Conservation (phyloP, 2,329 filamentous ascomycete genomes). For the Cladosporium austrohemisphaericum region DNA sequence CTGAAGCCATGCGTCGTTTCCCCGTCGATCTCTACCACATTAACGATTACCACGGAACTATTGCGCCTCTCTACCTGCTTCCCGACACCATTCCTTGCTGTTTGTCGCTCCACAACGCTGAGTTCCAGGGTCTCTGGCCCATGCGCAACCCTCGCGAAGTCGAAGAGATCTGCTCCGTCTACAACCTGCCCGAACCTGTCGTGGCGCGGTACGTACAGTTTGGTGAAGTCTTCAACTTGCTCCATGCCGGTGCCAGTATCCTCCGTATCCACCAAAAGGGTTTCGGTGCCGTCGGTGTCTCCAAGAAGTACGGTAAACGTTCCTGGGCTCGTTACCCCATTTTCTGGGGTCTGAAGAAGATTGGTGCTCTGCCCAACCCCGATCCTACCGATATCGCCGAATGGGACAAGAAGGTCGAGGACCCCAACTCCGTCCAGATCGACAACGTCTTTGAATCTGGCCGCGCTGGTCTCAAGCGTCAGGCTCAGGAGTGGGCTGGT, state of each 20-base stretch:
- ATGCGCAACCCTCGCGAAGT: slow-evolving; percentile 60
- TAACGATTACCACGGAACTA: slow-evolving; percentile 62
- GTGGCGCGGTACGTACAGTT: slow-evolving; percentile 63
- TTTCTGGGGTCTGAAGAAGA: slow-evolving; percentile 63
- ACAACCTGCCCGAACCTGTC: slow-evolving; percentile 56
- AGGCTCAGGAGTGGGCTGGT: slow-evolving; percentile 66
- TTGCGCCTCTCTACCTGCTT: slow-evolving; percentile 62
- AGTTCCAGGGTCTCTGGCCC: slow-evolving; percentile 67
- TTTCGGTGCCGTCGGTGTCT: slow-evolving; percentile 65
- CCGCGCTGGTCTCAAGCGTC: slow-evolving; percentile 52
- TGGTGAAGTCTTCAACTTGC: slow-evolving; percentile 65
- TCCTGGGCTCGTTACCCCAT: slow-evolving; percentile 65
- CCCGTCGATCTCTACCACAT: slow-evolving; percentile 63
- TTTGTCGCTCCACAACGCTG: slow-evolving; percentile 64
- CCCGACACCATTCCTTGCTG: slow-evolving; percentile 60
- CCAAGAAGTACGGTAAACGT: slow-evolving; percentile 64
- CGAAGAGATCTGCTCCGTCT: slow-evolving; percentile 62
- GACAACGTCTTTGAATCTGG: slow-evolving; percentile 54
- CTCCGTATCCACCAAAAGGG: slow-evolving; percentile 64
- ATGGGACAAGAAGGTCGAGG: slow-evolving; percentile 54
- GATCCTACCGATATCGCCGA: slow-evolving; percentile 62
- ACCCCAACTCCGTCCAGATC: slow-evolving; percentile 49
- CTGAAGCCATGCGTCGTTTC: slow-evolving; percentile 60
- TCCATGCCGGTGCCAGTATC: slow-evolving; percentile 64
- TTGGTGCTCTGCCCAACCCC: slow-evolving; percentile 62